These are phyloP conservation scores for Vitis riparia DNA, from an alignment of 164 flowering plant species.

Conservation along the genomic window DNA sequence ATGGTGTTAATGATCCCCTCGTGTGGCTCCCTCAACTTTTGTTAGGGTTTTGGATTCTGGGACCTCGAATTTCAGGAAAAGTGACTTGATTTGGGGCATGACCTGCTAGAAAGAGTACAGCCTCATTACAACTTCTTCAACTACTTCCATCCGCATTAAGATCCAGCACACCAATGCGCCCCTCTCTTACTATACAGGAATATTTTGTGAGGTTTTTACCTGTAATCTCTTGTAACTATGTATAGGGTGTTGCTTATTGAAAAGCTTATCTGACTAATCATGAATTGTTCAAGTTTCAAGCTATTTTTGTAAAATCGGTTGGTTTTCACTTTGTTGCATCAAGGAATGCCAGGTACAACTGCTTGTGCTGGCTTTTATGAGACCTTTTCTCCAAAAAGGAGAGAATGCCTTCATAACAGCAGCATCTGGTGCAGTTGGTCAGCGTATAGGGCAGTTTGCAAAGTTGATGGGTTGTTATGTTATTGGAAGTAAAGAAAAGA, in stretches of 20 bases:
- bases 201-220: slow-evolving; percentile 25
- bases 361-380: slow-evolving; percentile 59
- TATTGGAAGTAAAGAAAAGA: slow-evolving; percentile 66
- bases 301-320: too few species aligned
- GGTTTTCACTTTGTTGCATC: not conserved
- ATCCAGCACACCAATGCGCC: slow-evolving; percentile 50
- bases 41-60: slow-evolving; percentile 33
- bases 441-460: slow-evolving; percentile 60
- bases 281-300: not conserved
- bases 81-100: slow-evolving; percentile 57
- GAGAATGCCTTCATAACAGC: slow-evolving; percentile 55
- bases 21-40: too few species aligned
- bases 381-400: slow-evolving; percentile 48
- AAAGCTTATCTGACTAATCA: too few species aligned
- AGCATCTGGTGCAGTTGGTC: slow-evolving; percentile 65
- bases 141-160: slow-evolving; percentile 14
- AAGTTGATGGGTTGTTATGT: slow-evolving; percentile 57
- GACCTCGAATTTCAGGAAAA: slow-evolving; percentile 37
- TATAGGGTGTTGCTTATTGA: not conserved
- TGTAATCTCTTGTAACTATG: too few species aligned
- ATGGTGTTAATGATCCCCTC: too few species aligned
- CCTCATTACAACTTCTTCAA: slow-evolving; percentile 15
- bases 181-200: slow-evolving; percentile 43
- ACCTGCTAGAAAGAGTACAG: slow-evolving; percentile 61
- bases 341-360: slow-evolving; percentile 61